Conservation (phyloP, 1,284 basidiomycete genomes). For the Ganoderma leucocontextum region DNA sequence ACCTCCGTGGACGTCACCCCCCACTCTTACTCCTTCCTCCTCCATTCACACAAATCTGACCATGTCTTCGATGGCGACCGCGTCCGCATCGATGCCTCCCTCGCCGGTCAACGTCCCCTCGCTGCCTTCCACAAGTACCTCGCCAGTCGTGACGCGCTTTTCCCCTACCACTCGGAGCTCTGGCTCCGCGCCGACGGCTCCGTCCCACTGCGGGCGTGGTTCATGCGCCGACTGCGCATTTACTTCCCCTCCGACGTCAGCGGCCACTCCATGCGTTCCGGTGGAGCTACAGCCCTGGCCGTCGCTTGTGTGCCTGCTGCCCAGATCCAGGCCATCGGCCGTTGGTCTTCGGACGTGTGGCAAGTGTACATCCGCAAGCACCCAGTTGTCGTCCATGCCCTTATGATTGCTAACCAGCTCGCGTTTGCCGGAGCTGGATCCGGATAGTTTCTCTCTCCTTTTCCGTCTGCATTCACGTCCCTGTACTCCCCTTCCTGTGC, state of each 20-base stretch:
- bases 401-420: not conserved
- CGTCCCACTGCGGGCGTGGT: constrained; percentile 41
- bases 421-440: no score
- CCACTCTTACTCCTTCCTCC: constrained; percentile 29
- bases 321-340: constrained; percentile 46
- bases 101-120: constrained; percentile 9
- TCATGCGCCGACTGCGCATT: constrained; percentile 24
- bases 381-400: constrained; percentile 37
- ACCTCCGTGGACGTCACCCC: constrained; percentile 21
- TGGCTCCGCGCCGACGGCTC: constrained; percentile 33
- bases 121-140: constrained; percentile 24
- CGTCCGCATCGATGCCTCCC: not conserved
- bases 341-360: constrained; percentile 48
- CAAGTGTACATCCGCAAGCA: constrained; percentile 47
- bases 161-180: constrained; percentile 28
- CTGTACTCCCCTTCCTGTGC: no score
- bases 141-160: constrained; percentile 25
- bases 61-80: constrained; percentile 13
- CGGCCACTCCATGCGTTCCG: constrained; percentile 48
- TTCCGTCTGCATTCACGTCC: no score
- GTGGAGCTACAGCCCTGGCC: constrained; percentile 47
- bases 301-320: constrained; percentile 40
- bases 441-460: no score
- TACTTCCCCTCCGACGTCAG: constrained; percentile 30
- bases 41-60: constrained; percentile 46